phyloP scores from a whole-genome alignment of 2,329 filamentous ascomycete genomes.

The Exserohilum turcica region DNA sequence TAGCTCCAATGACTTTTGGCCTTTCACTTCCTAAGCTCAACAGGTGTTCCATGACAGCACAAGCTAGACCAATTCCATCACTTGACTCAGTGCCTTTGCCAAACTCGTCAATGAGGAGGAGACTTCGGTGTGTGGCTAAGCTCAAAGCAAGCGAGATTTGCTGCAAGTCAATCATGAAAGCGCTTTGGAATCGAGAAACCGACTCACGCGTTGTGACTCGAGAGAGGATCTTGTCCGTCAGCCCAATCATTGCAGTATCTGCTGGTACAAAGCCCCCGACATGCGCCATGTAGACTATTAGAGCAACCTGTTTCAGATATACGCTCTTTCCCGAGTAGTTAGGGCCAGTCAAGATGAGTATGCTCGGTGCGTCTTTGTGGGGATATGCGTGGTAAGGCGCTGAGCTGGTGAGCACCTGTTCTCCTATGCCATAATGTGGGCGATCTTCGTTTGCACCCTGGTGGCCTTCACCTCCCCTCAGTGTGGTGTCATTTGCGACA shows the following conservation, averaged over 20 bases:
- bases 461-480: conserved; percentile 62
- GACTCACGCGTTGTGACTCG: conserved; percentile 77
- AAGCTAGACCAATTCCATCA: conserved; percentile 68
- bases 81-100: conserved; percentile 69
- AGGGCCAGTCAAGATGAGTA: conserved; percentile 84
- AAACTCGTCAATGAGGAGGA: conserved; percentile 94
- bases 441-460: not conserved
- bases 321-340: conserved; percentile 98
- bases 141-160: conserved; percentile 80
- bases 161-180: conserved; percentile 82
- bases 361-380: conserved; percentile 59
- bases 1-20: conserved; percentile 66
- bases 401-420: conserved; percentile 6
- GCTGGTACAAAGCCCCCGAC: conserved; percentile 90
- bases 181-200: conserved; percentile 66
- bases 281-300: conserved; percentile 91
- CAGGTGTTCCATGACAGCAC: conserved; percentile 64
- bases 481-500: conserved; percentile 78
- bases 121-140: conserved; percentile 73
- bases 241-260: conserved; percentile 72
- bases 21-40: conserved; percentile 54
- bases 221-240: conserved; percentile 92
- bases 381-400: conserved; percentile 4
- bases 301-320: conserved; percentile 88
- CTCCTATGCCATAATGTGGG: not conserved